Base-by-base conservation (phyloP, 2,329 filamentous ascomycete species). In the Ascocoryne sarcoides region DNA sequence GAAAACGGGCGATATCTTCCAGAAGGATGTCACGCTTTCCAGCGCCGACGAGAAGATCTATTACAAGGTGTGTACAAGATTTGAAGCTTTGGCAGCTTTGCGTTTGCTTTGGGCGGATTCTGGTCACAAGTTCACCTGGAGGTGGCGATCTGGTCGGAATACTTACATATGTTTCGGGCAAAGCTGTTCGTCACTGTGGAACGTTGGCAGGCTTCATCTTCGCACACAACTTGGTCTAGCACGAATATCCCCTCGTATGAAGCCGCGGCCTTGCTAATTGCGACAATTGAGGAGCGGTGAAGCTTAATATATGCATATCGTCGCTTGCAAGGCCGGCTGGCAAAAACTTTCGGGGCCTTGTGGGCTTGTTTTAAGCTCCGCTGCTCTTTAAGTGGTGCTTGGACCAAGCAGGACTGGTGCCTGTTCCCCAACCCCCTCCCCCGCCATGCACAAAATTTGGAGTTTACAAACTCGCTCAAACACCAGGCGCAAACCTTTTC, bases 1-100 rank as follows among this genome's bases (percentile, higher is more conserved):
- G 35, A 87, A 86, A 67, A 72, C 78, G 30, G 83, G 75, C 59
- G 70, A 78, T 49, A 56, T 73, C 54, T 94, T 93, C 64, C 72
- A 83, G 65, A 95, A 95, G 71, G 76, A 77, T 23, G 87, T 98
- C 45, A 68, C 76, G 39, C 71, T 96, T 23, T 70, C 82, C 36
- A 68, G 76, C 40, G 66, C 69, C 12, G 66, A 69, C 36, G 69
- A 80, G 49, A 95, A 92, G 68, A 82, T 94, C 53, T 80, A 82
- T 60, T 98, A 95, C 79, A 98, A 98, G 86, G 90, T 95, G 69
- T 50, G 74, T 57, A 42, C 23, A 35, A 10, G 43, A 32, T 8
- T 34, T 19, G 5, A 40, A 16, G 34, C 37, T 43, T 16, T 35
- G 19, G 26, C 37, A 4, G 32, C 37, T 31, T 37, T n/a, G 31